Percentiles rank a stretch among this genome's conserved stretches.
phyloP scores from a whole-genome alignment of 179 eudicot species.

The Corrigiola litoralis region DNA sequence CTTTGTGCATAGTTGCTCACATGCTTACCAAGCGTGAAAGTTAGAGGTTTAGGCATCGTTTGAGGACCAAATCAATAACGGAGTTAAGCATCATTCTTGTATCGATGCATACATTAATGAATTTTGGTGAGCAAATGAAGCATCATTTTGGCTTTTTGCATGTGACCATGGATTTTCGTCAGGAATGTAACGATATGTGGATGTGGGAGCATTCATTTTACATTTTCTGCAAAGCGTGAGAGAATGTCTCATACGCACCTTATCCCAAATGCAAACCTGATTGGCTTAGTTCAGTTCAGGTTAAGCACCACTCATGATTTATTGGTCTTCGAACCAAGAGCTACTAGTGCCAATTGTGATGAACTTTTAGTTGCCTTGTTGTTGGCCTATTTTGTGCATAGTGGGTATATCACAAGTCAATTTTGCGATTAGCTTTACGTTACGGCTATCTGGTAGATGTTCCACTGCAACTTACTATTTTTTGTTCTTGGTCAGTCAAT shows the following conservation, averaged over 20 bases:
- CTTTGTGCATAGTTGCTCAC: too few relatives aligned
- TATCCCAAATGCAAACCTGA: constrained; percentile 10
- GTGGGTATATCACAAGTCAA: background rate
- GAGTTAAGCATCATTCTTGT: background rate
- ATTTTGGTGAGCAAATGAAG: background rate
- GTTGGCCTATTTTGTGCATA: too few relatives aligned
- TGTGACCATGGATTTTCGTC: constrained; percentile 18
- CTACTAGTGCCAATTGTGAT: background rate
- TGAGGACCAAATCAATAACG: constrained; percentile 1
- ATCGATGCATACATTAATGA: background rate
- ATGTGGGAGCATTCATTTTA: constrained; percentile 14
- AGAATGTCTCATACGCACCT: constrained; percentile 8
- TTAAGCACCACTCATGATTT: too few relatives aligned
- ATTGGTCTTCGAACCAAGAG: too few relatives aligned
- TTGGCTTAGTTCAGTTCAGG: too few relatives aligned
- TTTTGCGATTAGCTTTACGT: too few relatives aligned
- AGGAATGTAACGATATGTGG: constrained; percentile 11
- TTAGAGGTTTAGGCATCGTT: background rate
- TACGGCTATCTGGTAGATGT: too few relatives aligned
- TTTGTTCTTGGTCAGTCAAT: background rate
- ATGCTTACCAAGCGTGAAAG: too few relatives aligned
- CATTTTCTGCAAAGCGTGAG: background rate
- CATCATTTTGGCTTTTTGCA: too few relatives aligned
- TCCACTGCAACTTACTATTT: background rate
- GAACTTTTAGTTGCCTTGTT: background rate